Base-by-base conservation (phyloP, 306 rosid species). In the Vicia faba region DNA sequence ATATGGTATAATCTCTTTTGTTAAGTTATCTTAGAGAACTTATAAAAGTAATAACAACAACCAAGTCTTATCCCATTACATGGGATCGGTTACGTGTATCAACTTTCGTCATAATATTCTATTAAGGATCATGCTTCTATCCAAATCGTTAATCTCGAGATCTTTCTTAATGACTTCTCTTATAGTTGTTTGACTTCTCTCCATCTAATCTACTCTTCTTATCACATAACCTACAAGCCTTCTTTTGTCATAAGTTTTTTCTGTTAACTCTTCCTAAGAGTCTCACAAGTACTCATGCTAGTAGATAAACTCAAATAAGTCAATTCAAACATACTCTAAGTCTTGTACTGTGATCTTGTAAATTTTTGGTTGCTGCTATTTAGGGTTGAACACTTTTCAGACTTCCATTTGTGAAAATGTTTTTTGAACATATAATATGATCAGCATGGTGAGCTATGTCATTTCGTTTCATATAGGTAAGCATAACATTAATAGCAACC, bases 401-500 rank as follows among this genome's bases (percentile, higher is more conserved):
- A 70, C 59, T 69, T 10, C 35, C 66, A 12, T 58, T 48, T 35
- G 43, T 39, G 23, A 45, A 38, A 20, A 20, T 61, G 45, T 43
- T 3, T 43, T 66, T 10, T 70, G 61, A 29, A 14, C 49, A 33
- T 33, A 7, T 33, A 6, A 33, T 55, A 56, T 69, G 56, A 57
- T 25, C 19, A 0, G 12, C 39, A 35, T 61, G 45, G n/a, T 41
- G 9, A 53, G 49, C 55, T n/a, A 10, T 66, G 51, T 64, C 64
- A 13, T 43, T 72, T 78, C 69, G 46, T 72, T 68, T 76, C 60
- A 26, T 77, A 68, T 86, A 93, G 98, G 96, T 93, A 40, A 93
- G 98, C 75, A 93, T 93, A 66, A 93, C 98, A 62, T 81, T 93
- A 33, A 89, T 93, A 74, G 98, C 98, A 29, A 93, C 98, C 19